Base-by-base conservation (phyloP, 805 yeast genomes). In the Lipomyces lipofer region DNA sequence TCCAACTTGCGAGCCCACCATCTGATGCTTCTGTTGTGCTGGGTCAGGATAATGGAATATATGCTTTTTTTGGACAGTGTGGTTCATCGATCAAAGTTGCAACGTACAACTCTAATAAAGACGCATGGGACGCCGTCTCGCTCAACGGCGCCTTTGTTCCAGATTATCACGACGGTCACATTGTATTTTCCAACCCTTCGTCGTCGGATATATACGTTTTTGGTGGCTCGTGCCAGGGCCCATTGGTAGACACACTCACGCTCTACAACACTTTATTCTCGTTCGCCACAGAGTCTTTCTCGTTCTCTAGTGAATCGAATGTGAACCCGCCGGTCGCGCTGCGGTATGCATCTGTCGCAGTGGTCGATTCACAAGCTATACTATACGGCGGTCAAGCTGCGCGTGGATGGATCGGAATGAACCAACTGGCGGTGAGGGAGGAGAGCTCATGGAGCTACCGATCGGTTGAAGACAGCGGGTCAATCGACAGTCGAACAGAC, bases 371-470 rank as follows among this genome's bases (percentile, higher is more conserved):
- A 17, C 33, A 47, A 17, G 42, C 64, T 2, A 44, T 64, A 32
- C 66, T 87, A 2, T 71, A 87, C 39, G 95, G 94, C 0, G 95
- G 95, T 2, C 74, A 73, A 49, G 78, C 87, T 2, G 62, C 67
- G 4, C 63, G 70, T 2, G 89, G 89, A 0, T 86, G 91, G 89
- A 78, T 86, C 32, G 78, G 80, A 58, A 79, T 86, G 83, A 77
- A 77, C 62, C 94, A 86, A 68, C 70, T 85, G 17, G 92, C 94
- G 0, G 68, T 84, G 1, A 86, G 59, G 59, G 54, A 90, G 87
- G 83, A 82, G 62, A 73, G 75, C 46, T 71, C 86, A 7, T 88
- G 95, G 95, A 77, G 86, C 2, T 86, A 81, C 66, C 69, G 36
- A 62, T 68, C 58, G 63, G 66, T 63, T 1, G 9, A 66, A 65